Evolutionary conservation across 176 grass and related monocot genomes (phyloP), one percentile per base, ranked within the genome.

Genomic region (Raddia guianensis): DNA sequence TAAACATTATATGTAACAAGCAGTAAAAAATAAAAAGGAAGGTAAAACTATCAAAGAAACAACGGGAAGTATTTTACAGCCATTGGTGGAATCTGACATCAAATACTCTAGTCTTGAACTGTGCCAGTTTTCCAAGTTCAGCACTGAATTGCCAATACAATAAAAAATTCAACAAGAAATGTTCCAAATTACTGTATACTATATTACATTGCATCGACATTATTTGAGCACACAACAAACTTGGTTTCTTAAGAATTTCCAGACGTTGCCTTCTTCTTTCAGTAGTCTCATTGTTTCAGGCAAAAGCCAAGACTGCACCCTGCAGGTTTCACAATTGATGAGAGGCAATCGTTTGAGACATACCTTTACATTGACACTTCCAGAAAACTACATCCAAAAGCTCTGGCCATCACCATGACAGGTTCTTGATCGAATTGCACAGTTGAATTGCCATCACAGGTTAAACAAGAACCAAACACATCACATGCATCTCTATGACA

Each of bases 251-350:
- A 14, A 53, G 6, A 75, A 35, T 48, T 74, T 9, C 49, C 48
- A 13, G 47, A 37, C 19, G 12, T 82, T 63, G 1, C 16, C 62
- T 81, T 66, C 1, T 13, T 64, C 18, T 64, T 82, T 76, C 47
- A 70, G 2, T 52, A 68, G 27, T 27, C 16, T 7, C 9, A 16
- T 9, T 79, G 2, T 76, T 89, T 76, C 82, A 97, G 94, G 87
- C 85, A 75, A 97, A 97, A 81, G 86, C 88, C 20, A 78, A 85
- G 49, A 86, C 86, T 27, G 27, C 27, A 27, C 1, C 27, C 27
- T 84, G 91, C 95, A 78, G 95, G 95, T 74, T 97, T 98, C 87
- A 98, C 95, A 21, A 59, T 69, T 58, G 90, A 92, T 79, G 92
- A 98, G 73, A 90, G 90, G 78, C 57, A 90, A 54, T 98, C 92